A percentile compares a stretch with the other conserved stretches of the same genome.
These are phyloP conservation scores for Lactarius indigo DNA, from an alignment of 768 basidiomycete genomes.

Conservation along the genomic window DNA sequence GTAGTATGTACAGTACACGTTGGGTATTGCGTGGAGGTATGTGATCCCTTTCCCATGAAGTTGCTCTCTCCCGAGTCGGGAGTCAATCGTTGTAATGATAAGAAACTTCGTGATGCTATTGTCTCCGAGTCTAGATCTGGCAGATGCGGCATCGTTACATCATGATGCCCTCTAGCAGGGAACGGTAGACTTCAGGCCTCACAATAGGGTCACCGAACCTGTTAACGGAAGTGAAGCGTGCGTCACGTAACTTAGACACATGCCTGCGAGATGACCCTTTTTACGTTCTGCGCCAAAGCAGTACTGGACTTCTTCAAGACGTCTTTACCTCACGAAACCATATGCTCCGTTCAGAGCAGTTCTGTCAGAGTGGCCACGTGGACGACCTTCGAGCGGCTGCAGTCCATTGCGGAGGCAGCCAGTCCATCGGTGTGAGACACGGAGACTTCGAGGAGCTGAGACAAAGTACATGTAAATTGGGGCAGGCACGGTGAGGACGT, in stretches of 20 bases:
- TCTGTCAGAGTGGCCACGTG: slow-evolving; percentile 12
- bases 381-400: slow-evolving; percentile 13
- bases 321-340: slow-evolving; percentile 8
- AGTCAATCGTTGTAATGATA: neutral
- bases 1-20: neutral
- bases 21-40: too few species aligned
- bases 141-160: neutral
- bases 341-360: neutral
- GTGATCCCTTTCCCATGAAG: neutral
- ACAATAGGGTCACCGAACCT: slow-evolving; percentile 19
- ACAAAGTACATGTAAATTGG: slow-evolving; percentile 22
- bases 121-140: neutral
- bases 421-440: slow-evolving; percentile 22
- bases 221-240: too few species aligned
- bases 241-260: neutral
- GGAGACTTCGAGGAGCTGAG: slow-evolving; percentile 17
- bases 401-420: slow-evolving; percentile 9
- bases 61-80: neutral
- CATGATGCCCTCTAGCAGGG: neutral
- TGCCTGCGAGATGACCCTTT: slow-evolving; percentile 19
- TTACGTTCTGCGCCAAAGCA: slow-evolving; percentile 17
- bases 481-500: slow-evolving; percentile 10
- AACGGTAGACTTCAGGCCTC: neutral
- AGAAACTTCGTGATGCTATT: neutral
- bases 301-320: slow-evolving; percentile 12